Conservation (phyloP, 768 basidiomycete species). For the Mycena maculata region DNA sequence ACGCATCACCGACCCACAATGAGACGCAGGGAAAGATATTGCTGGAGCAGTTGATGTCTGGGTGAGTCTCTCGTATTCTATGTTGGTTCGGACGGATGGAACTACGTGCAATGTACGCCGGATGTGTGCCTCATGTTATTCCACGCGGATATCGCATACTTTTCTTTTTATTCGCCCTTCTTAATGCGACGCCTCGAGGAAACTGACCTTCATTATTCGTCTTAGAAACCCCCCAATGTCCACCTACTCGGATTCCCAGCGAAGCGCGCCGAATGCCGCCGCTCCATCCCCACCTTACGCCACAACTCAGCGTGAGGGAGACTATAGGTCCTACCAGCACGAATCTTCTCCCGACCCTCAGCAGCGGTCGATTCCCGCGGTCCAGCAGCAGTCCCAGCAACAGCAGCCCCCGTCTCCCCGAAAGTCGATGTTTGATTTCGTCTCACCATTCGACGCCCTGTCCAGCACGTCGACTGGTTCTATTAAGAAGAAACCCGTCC, state of each 20-base stretch:
- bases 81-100: conserved; percentile 18
- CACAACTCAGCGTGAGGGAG: conserved; percentile 55
- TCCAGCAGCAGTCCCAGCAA: conserved; percentile 49
- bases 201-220: conserved; percentile 35
- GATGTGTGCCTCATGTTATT: conserved; percentile 40
- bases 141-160: conserved; percentile 45
- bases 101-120: conserved; percentile 21
- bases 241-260: conserved; percentile 62
- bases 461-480: conserved; percentile 57
- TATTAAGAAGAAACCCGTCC: conserved; percentile 79
- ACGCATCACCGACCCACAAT: conserved; percentile 66
- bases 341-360: conserved; percentile 55
- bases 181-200: conserved; percentile 38
- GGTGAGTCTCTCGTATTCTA: conserved; percentile 61
- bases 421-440: conserved; percentile 87
- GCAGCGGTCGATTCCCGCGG: conserved; percentile 47
- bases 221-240: conserved; percentile 60
- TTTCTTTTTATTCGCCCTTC: conserved; percentile 29
- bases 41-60: conserved; percentile 84
- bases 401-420: conserved; percentile 75
- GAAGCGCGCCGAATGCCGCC: conserved; percentile 46
- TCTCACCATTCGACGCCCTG: conserved; percentile 87
- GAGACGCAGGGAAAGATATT: conserved; percentile 80
- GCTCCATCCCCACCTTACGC: conserved; percentile 63
- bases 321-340: conserved; percentile 59